phyloP scores from a whole-genome alignment of 305 asterid species.

The Fraxinus latifolia region DNA sequence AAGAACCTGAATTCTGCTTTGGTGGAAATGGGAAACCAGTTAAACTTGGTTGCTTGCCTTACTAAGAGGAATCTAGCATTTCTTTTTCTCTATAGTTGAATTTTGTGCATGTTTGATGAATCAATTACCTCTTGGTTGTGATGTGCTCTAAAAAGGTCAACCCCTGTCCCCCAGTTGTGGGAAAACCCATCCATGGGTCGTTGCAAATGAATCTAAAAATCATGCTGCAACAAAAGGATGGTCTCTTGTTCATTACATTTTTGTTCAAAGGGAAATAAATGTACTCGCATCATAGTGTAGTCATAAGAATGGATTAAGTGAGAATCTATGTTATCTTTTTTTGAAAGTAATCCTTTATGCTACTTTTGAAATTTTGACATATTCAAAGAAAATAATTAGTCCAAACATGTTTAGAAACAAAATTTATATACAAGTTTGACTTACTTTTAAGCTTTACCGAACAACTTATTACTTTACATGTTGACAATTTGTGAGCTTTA shows the following conservation, averaged over 20 bases:
- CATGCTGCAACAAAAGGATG: not conserved
- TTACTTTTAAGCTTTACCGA: not conserved
- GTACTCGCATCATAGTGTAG: not conserved
- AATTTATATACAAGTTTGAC: not conserved
- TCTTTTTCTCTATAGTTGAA: not conserved
- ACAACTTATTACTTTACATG: not conserved
- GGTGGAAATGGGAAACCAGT: not conserved
- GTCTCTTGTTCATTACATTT: not conserved
- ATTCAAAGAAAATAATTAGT: not conserved
- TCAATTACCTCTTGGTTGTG: not conserved
- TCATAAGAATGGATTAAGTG: not conserved
- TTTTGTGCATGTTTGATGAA: not conserved
- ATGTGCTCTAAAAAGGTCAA: not conserved
- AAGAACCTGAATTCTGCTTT: not conserved
- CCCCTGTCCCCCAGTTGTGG: not conserved
- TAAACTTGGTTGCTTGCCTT: conserved; percentile 1
- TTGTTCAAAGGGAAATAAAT: not conserved
- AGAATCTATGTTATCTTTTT: not conserved
- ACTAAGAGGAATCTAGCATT: not conserved
- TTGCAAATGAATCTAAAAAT: not conserved
- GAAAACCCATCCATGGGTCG: not conserved
- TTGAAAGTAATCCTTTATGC: not conserved
- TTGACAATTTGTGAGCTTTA: not conserved
- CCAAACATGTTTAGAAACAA: not conserved
- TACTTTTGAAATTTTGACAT: not conserved